These are phyloP conservation scores for Herpetomonas samuelpessoai DNA, from an alignment of 208 protist species.

Conservation along the genomic window DNA sequence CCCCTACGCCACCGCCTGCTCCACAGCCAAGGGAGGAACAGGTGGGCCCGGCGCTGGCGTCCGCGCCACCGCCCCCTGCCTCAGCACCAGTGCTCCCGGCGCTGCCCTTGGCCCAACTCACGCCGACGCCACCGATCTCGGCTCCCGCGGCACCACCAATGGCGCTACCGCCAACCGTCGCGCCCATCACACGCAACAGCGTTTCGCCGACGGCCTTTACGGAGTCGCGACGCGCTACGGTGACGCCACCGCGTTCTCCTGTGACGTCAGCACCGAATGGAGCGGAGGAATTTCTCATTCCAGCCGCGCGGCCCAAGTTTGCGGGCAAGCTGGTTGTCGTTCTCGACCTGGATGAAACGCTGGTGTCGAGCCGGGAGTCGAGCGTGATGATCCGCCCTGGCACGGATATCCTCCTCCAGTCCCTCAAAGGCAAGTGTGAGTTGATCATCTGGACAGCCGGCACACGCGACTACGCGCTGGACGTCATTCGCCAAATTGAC, in stretches of 20 bases:
- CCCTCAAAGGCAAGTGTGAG: conserved; percentile 62
- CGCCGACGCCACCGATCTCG: too few species aligned
- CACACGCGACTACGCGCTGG: conserved; percentile 63
- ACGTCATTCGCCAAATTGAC: conserved; percentile 72
- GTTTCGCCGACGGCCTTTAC: too few species aligned
- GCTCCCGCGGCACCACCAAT: too few species aligned
- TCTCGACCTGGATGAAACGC: conserved; percentile 87
- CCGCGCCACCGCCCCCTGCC: too few species aligned
- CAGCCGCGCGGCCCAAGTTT: conserved; percentile 34
- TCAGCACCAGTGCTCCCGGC: too few species aligned
- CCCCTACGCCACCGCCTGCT: not conserved
- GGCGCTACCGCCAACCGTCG: too few species aligned
- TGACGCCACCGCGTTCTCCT: too few species aligned
- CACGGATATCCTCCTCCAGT: conserved; percentile 48
- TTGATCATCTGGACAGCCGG: conserved; percentile 88
- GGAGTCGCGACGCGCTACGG: not conserved
- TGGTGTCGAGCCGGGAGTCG: conserved; percentile 71
- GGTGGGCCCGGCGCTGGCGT: too few species aligned
- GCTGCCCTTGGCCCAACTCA: too few species aligned
- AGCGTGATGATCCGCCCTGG: conserved; percentile 62
- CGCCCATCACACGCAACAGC: too few species aligned
- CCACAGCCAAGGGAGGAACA: not conserved
- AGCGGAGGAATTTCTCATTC: conserved; percentile 43
- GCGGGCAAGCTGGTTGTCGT: conserved; percentile 80
- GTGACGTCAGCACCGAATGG: too few species aligned